Evolutionary conservation across 2,329 filamentous ascomycete species (phyloP).

Genomic region (Cryphonectria nitschkei): DNA sequence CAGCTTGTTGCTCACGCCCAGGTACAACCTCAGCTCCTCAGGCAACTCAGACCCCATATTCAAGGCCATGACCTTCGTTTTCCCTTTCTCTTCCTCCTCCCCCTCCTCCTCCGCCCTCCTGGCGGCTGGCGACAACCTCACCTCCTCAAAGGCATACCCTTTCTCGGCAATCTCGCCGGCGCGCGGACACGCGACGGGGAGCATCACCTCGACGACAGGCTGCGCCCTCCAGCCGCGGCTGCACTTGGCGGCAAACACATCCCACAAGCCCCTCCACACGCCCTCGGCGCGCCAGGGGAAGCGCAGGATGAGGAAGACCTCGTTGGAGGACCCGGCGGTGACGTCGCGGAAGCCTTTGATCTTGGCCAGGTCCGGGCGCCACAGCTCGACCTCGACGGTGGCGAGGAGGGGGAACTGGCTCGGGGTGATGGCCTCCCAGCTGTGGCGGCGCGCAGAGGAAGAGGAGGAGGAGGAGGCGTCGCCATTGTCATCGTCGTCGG

Average conservation of each 20-base stretch:
- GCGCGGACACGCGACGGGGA: constrained; percentile 68
- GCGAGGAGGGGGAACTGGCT: constrained; percentile 72
- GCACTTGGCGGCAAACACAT: constrained; percentile 54
- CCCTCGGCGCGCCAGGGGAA: constrained; percentile 65
- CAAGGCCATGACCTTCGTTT: constrained; percentile 48
- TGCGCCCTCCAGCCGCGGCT: constrained; percentile 51
- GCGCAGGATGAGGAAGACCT: constrained; percentile 66
- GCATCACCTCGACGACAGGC: constrained; percentile 65
- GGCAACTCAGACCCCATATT: constrained; percentile 64
- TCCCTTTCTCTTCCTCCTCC: constrained; percentile 62
- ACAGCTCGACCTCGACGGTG: constrained; percentile 68
- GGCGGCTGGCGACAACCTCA: constrained; percentile 38
- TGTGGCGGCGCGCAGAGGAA: constrained; percentile 45
- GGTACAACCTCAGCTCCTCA: constrained; percentile 63
- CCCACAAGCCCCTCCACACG: constrained; percentile 48
- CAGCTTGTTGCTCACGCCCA: constrained; percentile 69
- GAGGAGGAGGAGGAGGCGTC: constrained; percentile 38
- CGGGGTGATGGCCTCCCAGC: constrained; percentile 74
- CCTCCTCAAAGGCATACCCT: constrained; percentile 62
- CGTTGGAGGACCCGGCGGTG: constrained; percentile 47
- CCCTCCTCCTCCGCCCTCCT: constrained; percentile 33
- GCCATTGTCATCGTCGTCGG: constrained; percentile 39
- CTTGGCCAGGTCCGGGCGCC: constrained; percentile 68
- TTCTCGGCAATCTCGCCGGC: constrained; percentile 58
- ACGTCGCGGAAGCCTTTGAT: constrained; percentile 51